These are phyloP conservation scores for Crithidia brevicula DNA, from an alignment of 208 protist species.

Conservation along the genomic window DNA sequence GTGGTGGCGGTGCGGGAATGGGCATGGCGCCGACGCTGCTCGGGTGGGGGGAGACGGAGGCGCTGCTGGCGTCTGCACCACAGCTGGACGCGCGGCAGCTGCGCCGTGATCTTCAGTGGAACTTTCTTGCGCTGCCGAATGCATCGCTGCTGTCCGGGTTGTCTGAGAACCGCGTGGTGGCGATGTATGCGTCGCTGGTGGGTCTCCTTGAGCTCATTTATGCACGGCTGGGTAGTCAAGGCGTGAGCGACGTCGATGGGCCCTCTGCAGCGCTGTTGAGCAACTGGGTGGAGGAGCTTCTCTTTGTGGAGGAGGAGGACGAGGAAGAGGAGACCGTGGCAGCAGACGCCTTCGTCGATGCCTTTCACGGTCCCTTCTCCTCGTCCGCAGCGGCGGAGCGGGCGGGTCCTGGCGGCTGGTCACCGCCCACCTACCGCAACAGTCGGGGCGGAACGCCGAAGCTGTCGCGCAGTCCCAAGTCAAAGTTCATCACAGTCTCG, in stretches of 20 bases:
- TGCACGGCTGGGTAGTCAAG: constrained; percentile 4
- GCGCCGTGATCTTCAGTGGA: constrained; percentile 62
- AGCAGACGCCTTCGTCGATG: neutral
- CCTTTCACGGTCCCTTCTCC: neutral
- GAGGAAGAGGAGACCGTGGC: constrained; percentile 3
- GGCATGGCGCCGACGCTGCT: constrained; percentile 38
- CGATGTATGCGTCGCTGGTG: constrained; percentile 74
- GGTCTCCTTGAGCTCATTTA: constrained; percentile 70
- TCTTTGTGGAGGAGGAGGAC: constrained; percentile 32
- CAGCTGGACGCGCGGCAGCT: constrained; percentile 46
- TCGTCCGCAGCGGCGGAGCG: neutral
- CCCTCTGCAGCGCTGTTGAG: neutral
- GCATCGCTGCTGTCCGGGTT: constrained; percentile 63
- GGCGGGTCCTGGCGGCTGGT: constrained; percentile 15
- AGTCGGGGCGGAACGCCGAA: constrained; percentile 26
- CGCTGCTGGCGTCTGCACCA: constrained; percentile 41
- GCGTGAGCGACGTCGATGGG: neutral
- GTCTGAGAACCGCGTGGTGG: constrained; percentile 71
- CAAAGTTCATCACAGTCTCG: constrained; percentile 22
- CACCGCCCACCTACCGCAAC: constrained; percentile 31
- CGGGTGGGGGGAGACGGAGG: constrained; percentile 70
- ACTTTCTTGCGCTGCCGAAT: constrained; percentile 52
- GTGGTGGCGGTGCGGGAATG: neutral
- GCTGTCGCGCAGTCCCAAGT: constrained; percentile 26
- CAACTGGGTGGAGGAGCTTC: constrained; percentile 59